Conservation (phyloP, 192 early-diverging fungal species). For the Rhizophagus sp. region DNA sequence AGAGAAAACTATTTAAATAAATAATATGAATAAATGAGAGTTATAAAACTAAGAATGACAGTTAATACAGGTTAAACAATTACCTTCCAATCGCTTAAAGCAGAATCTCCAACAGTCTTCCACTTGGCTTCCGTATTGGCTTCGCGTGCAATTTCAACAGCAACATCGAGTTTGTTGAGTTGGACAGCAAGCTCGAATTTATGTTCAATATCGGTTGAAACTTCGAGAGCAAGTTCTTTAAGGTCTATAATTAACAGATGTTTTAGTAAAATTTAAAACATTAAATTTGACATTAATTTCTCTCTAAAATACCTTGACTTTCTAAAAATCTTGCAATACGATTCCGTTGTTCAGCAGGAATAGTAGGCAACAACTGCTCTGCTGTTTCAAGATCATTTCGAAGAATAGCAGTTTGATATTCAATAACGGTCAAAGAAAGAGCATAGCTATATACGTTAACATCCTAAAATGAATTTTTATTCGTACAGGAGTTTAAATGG, state of each 20-base stretch:
- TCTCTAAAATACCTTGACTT: slow-evolving; percentile 54
- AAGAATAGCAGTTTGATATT: slow-evolving; percentile 98
- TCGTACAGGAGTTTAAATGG: background rate
- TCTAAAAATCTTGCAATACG: slow-evolving; percentile 95
- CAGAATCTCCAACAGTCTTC: slow-evolving; percentile 90
- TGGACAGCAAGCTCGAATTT: slow-evolving; percentile 93
- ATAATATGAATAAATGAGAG: background rate
- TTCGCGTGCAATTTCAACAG: slow-evolving; percentile 83
- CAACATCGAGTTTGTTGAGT: slow-evolving; percentile 79
- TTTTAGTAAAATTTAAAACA: background rate
- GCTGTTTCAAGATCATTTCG: slow-evolving; percentile 91
- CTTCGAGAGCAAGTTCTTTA: slow-evolving; percentile 89
- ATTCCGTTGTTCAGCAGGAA: slow-evolving; percentile 86
- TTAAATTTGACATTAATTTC: background rate
- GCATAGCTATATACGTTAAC: slow-evolving; percentile 86
- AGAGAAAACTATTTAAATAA: slow-evolving; percentile 41
- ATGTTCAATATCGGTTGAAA: slow-evolving; percentile 96
- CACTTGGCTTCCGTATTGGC: slow-evolving; percentile 89
- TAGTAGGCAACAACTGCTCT: slow-evolving; percentile 74
- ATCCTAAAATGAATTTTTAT: slow-evolving; percentile 54
- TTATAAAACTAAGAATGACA: background rate
- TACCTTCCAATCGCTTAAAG: slow-evolving; percentile 89
- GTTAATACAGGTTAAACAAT: background rate
- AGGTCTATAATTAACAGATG: slow-evolving; percentile 47
- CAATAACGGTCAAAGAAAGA: slow-evolving; percentile 90